These are phyloP conservation scores for Geosmithia putterillii DNA, from an alignment of 2,329 filamentous ascomycete species.

Conservation along the genomic window DNA sequence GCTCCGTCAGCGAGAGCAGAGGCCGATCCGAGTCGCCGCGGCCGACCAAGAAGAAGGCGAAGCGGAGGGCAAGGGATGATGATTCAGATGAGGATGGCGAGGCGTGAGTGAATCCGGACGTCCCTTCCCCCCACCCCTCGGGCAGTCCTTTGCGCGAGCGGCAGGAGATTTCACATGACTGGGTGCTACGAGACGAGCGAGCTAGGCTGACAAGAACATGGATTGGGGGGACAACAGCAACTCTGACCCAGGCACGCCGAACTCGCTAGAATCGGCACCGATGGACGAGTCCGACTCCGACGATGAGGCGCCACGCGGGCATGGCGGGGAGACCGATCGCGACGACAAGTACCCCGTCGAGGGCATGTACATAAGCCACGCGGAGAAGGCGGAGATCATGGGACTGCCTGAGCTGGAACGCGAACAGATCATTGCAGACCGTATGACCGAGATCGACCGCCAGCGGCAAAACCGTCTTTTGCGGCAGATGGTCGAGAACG, in stretches of 20 bases:
- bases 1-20: conserved; percentile 38
- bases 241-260: conserved; percentile 29
- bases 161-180: no score
- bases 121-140: no score
- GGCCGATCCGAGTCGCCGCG: conserved; percentile 38
- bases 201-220: neutral
- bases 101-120: conserved; percentile 22
- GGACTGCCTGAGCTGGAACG: conserved; percentile 81
- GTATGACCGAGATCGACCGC: conserved; percentile 69
- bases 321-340: conserved; percentile 32
- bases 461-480: conserved; percentile 74
- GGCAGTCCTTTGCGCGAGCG: no score
- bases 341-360: conserved; percentile 74
- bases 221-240: neutral
- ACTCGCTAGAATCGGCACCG: conserved; percentile 68
- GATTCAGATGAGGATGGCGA: conserved; percentile 50
- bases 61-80: conserved; percentile 28
- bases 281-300: conserved; percentile 81
- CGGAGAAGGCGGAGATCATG: conserved; percentile 70
- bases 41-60: conserved; percentile 30
- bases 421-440: conserved; percentile 80
- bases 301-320: conserved; percentile 30
- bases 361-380: conserved; percentile 64
- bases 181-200: no score
- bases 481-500: conserved; percentile 63